Percentiles rank a stretch among this genome's conserved stretches.
phyloP scores from a whole-genome alignment of 78 protist species.

The Corallochytrium limacisporum region DNA sequence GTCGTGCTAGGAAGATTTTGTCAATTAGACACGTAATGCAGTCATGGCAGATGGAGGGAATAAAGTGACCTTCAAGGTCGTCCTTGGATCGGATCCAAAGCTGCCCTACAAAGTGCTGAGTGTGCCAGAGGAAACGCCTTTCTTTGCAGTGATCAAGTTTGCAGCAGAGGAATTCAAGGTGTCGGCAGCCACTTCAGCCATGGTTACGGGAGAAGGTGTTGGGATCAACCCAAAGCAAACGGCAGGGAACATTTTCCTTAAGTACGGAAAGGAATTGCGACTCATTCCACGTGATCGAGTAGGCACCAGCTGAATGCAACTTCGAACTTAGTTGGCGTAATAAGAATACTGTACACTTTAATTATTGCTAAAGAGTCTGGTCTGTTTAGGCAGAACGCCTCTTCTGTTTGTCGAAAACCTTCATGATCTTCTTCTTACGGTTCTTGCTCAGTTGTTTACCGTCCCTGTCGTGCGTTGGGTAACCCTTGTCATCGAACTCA shows the following conservation, averaged over 20 bases:
- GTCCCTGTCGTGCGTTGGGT: too few relatives aligned
- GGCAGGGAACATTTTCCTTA: conserved; percentile 59
- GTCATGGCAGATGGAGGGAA: too few relatives aligned
- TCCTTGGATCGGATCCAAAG: conserved; percentile 77
- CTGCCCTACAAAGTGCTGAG: conserved; percentile 70
- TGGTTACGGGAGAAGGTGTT: conserved; percentile 70
- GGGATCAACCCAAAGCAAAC: conserved; percentile 81
- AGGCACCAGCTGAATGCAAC: conserved; percentile 18
- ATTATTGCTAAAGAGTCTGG: too few relatives aligned
- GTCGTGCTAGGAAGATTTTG: too few relatives aligned
- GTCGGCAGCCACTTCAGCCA: conserved; percentile 41
- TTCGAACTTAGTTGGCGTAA: too few relatives aligned
- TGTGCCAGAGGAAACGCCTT: conserved; percentile 81
- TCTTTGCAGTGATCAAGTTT: conserved; percentile 70
- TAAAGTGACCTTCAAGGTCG: conserved; percentile 47
- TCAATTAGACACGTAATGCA: too few relatives aligned
- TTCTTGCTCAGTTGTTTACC: too few relatives aligned
- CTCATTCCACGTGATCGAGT: conserved; percentile 76
- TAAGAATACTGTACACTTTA: too few relatives aligned
- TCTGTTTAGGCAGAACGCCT: too few relatives aligned
- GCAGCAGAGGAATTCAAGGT: conserved; percentile 68
- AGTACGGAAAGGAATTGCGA: conserved; percentile 64
- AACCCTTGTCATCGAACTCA: too few relatives aligned
- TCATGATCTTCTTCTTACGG: too few relatives aligned
- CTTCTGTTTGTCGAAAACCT: too few relatives aligned